Evolutionary conservation across 352 stramenopile genomes (phyloP), one percentile per base, ranked within the genome.

Genomic region (Phytopythium cucurbitacearum): DNA sequence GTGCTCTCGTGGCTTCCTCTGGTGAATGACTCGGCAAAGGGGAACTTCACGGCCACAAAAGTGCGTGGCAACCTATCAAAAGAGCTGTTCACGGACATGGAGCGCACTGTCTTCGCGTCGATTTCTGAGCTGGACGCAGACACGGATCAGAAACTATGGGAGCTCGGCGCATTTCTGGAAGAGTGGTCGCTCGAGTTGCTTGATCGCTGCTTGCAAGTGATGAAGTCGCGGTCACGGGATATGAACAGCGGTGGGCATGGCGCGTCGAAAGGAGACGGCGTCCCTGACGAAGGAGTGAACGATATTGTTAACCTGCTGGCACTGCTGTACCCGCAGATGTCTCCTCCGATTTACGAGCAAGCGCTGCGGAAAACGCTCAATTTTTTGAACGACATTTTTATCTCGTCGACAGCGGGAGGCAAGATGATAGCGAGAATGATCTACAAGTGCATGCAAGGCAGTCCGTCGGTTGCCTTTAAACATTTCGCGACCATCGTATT

Each of bases 1-100:
- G 51, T 87, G 32, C 62, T 91, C 11, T 85, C 76, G 34, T 89
- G 78, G 73, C 53, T 91, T 4, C 80, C 80, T 9, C 51, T 91
- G 34, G 71, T 87, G 36, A 87, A 91, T 39, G 80, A 91, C 56
- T 62, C 78, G 5, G 53, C 53, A 5, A 87, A 87, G 5, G 53
- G 35, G 0, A 59, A 70, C 12, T 67, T 79, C 12, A 59, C 58
- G 34, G 52, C 58, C 32, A 81, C 69, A 21, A 76, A 81, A 35
- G 49, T 71, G 40, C 63, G 72, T 16, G 54, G 61, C 3, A 51
- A 51, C 6, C n/a, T 77, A 7, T 74, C 75, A 13, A 64, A 62
- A 33, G 40, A 57, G 11, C 55, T 74, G 9, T 80, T 81, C 56
- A 42, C 62, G 6, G 70, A 67, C 10, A 83, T 89, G 71, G 44